Evolutionary conservation across 257 asterid genomes (phyloP).

Genomic region (Ilex asprella): DNA sequence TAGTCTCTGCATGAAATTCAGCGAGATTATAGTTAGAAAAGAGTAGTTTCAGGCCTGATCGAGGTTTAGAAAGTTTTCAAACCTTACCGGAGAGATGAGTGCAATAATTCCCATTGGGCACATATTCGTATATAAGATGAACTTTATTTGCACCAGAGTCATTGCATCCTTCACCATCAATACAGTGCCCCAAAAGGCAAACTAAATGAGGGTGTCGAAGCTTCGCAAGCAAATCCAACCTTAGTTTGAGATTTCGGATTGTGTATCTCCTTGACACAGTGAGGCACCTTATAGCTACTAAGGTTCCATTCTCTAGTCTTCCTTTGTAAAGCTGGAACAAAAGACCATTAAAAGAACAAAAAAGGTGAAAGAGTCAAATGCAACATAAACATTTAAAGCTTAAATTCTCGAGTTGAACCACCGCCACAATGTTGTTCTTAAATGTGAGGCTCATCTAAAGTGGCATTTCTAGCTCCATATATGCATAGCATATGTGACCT

Average conservation of each 20-base stretch:
- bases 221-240: slow-evolving; percentile 62
- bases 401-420: background rate
- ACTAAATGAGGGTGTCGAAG: slow-evolving; percentile 59
- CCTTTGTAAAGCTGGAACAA: slow-evolving; percentile 56
- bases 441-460: no score
- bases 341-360: background rate
- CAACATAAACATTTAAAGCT: background rate
- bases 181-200: slow-evolving; percentile 71
- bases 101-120: slow-evolving; percentile 45
- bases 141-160: slow-evolving; percentile 37
- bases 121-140: slow-evolving; percentile 49
- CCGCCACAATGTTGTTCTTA: no score
- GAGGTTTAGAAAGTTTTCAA: no score
- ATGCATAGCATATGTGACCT: no score
- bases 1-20: slow-evolving; percentile 30
- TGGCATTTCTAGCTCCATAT: no score
- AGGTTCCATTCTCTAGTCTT: slow-evolving; percentile 36
- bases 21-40: background rate
- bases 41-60: background rate
- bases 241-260: slow-evolving; percentile 57
- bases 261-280: slow-evolving; percentile 42
- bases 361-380: background rate
- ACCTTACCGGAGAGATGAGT: slow-evolving; percentile 52
- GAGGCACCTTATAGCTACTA: slow-evolving; percentile 50
- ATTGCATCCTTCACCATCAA: slow-evolving; percentile 31